These are phyloP conservation scores for Psilocybe tampanensis DNA, from an alignment of 768 basidiomycete species.

Conservation along the genomic window DNA sequence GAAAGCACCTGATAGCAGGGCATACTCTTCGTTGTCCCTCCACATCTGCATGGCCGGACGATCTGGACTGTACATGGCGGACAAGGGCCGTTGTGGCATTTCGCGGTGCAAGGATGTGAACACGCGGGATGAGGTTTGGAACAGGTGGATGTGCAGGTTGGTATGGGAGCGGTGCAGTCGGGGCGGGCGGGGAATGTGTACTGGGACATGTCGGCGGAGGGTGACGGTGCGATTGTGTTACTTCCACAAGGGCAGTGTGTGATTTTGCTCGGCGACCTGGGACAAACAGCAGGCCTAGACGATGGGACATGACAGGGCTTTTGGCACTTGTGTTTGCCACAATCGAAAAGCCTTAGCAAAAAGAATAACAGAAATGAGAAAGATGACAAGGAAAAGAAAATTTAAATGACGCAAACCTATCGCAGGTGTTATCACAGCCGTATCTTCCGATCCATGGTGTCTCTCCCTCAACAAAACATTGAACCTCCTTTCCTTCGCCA, in stretches of 20 bases:
- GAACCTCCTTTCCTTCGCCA: conserved; percentile 55
- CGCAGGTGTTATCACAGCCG: conserved; percentile 62
- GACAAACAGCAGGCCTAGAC: conserved; percentile 59
- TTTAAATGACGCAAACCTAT: conserved; percentile 42
- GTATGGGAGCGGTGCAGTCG: conserved; percentile 75
- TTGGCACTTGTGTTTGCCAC: conserved; percentile 74
- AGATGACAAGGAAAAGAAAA: background rate
- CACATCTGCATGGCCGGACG: conserved; percentile 86
- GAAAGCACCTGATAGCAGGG: conserved; percentile 53
- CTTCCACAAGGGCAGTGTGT: conserved; percentile 86
- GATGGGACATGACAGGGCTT: conserved; percentile 81
- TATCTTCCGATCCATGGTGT: conserved; percentile 65
- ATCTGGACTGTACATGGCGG: conserved; percentile 76
- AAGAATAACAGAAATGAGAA: background rate
- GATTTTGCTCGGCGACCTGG: conserved; percentile 68
- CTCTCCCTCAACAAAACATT: conserved; percentile 43
- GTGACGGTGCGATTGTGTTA: conserved; percentile 45
- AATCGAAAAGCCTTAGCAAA: conserved; percentile 63
- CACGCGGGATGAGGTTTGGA: conserved; percentile 65
- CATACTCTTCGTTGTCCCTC: conserved; percentile 57
- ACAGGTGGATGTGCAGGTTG: conserved; percentile 76
- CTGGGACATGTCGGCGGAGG: conserved; percentile 24
- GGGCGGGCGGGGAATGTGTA: conserved; percentile 44
- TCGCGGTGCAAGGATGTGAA: conserved; percentile 67
- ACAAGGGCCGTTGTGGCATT: conserved; percentile 81